Evolutionary conservation across 768 basidiomycete genomes (phyloP), one percentile per base, ranked within the genome.

Genomic region (Leucogyrophana mollusca): DNA sequence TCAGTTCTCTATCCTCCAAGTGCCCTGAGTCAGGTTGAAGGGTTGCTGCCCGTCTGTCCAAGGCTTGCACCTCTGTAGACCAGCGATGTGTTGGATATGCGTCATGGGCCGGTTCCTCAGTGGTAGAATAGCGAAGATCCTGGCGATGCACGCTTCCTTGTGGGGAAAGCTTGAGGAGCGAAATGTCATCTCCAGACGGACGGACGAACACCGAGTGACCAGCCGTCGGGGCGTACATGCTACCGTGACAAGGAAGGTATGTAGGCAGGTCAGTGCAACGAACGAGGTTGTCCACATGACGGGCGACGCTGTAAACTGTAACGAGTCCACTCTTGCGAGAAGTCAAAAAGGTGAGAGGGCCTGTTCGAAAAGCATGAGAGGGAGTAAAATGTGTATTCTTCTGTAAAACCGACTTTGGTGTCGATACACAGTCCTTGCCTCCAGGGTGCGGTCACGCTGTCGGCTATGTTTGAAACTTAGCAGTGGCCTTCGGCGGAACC

Each of bases 251-350:
- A 8, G 69, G 65, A n/a, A 84, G 56, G 41, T 62, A 64, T 24
- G 55, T 43, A 1, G 84, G 80, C 3, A 62, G 52, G 6, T 62
- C 56, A 45, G 75, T 65, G 43, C 75, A 56, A 34, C 75, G 75
- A n/a, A 81, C 49, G 20, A 78, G 69, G 16, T 57, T 53, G 20
- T 70, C 72, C 30, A 49, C 43, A 13, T 64, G 47, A 22, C 65
- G 69, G 30, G 74, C 72, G 18, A 85, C 76, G 56, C 87, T 82
- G 51, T 90, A 90, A 3, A 85, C 56, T 2, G 83, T 80, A 11
- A 84, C 64, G 27, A 89, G 57, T 13, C 68, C 66, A 51, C 83
- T 87, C 45, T 67, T 74, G 3, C 73, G 74, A 3, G 88, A 87
- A 1, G 77, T 78, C 23, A 90, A 60, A 22, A 86, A 59, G 0